Evolutionary conservation across 768 basidiomycete genomes (phyloP).

Genomic region (Dentipellis sp.): DNA sequence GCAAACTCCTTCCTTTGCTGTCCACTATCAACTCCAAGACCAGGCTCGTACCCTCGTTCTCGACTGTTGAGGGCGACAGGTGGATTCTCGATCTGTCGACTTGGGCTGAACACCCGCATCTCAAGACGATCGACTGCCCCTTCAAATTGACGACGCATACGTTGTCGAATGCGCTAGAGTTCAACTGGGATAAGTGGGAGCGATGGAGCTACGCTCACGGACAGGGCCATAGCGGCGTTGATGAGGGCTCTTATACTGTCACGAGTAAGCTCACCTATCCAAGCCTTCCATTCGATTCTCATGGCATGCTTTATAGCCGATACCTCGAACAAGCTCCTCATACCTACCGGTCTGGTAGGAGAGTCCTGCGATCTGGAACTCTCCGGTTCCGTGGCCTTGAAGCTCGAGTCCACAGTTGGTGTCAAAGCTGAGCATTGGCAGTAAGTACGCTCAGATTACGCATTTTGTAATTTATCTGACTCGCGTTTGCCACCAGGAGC

Average conservation of each 20-base stretch:
- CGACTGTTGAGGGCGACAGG: constrained; percentile 12
- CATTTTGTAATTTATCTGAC: background rate
- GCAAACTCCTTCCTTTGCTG: constrained; percentile 17
- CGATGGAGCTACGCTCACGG: background rate
- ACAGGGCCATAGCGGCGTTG: too few species aligned
- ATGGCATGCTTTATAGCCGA: too few species aligned
- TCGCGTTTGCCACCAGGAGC: background rate
- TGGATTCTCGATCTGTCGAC: constrained; percentile 15
- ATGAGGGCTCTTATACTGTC: too few species aligned
- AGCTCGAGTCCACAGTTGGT: background rate
- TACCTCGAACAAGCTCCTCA: background rate
- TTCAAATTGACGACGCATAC: background rate
- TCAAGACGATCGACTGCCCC: background rate
- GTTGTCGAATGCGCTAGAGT: background rate
- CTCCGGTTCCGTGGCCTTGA: background rate
- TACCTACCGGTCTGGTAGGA: background rate
- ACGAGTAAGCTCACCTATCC: too few species aligned
- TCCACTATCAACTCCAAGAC: constrained; percentile 19
- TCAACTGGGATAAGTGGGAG: background rate
- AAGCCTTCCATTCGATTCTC: too few species aligned
- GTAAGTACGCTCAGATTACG: background rate
- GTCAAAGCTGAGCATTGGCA: background rate
- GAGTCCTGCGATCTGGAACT: background rate
- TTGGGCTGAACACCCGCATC: constrained; percentile 14
- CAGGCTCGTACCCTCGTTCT: constrained; percentile 19